These are phyloP conservation scores for Blastocystis hominis DNA, from an alignment of 352 stramenopile species.

Conservation along the genomic window DNA sequence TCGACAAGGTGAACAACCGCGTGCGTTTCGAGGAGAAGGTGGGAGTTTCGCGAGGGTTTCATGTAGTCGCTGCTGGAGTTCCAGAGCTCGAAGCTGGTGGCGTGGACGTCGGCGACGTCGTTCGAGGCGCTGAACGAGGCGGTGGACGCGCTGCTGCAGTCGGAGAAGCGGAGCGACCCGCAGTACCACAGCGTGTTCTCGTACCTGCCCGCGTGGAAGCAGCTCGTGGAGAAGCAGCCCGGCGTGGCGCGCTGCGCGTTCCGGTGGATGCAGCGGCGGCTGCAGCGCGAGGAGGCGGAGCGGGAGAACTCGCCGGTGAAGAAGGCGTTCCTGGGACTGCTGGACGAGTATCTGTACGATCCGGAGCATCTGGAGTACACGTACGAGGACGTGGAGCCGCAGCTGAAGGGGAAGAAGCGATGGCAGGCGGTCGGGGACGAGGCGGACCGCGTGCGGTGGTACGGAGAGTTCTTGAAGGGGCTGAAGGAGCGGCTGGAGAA, in stretches of 20 bases:
- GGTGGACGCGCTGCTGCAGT: background rate
- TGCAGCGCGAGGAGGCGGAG: background rate
- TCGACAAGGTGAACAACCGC: background rate
- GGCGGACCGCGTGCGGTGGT: background rate
- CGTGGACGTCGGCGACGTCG: background rate
- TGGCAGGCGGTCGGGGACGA: background rate
- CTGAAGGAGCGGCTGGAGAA: background rate
- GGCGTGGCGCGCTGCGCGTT: background rate
- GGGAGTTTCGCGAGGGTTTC: background rate
- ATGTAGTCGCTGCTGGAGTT: background rate
- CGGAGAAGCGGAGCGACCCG: background rate
- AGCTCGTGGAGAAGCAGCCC: background rate
- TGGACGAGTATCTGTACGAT: slow-evolving; percentile 10
- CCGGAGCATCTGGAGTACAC: background rate
- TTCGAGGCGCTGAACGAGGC: background rate
- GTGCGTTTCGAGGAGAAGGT: background rate
- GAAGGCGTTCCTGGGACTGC: background rate
- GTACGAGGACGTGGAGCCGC: slow-evolving; percentile 20
- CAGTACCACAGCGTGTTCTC: background rate
- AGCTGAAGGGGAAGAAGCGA: slow-evolving; percentile 6
- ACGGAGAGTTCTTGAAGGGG: background rate
- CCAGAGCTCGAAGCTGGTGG: background rate
- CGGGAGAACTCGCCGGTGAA: background rate
- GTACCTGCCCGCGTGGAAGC: background rate
- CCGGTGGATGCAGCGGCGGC: background rate